phyloP scores from a whole-genome alignment of 768 basidiomycete species.

The Leucocoprinus leucothites region DNA sequence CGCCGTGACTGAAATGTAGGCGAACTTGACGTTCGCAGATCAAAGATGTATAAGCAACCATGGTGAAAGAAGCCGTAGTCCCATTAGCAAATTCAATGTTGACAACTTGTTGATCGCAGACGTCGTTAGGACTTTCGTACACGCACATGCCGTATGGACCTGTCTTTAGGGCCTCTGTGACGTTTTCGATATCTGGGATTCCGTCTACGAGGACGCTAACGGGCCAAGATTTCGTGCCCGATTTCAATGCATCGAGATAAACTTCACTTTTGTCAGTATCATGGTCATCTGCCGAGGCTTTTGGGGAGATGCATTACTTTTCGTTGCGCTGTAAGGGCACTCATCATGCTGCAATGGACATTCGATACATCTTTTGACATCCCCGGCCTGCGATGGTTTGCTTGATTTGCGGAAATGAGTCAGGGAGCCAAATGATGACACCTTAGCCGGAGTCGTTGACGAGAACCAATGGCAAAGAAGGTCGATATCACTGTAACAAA shows the following conservation, averaged over 20 bases:
- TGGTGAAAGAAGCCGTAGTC: constrained; percentile 81
- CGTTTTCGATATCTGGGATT: constrained; percentile 82
- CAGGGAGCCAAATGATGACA: constrained; percentile 86
- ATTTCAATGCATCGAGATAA: constrained; percentile 72
- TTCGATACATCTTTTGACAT: constrained; percentile 70
- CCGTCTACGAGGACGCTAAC: constrained; percentile 69
- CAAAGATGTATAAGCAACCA: constrained; percentile 80
- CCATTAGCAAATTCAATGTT: constrained; percentile 85
- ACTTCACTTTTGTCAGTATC: constrained; percentile 41
- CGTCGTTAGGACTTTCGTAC: constrained; percentile 82
- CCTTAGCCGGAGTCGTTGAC: constrained; percentile 58
- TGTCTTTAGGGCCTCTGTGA: constrained; percentile 64
- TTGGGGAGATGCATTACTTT: constrained; percentile 43
- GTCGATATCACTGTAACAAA: constrained; percentile 69
- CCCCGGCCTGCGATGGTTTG: constrained; percentile 69
- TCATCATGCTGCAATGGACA: constrained; percentile 62
- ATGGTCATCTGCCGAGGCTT: not conserved
- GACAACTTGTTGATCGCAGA: constrained; percentile 90
- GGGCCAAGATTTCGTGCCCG: constrained; percentile 62
- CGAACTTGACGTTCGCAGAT: constrained; percentile 83
- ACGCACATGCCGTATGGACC: constrained; percentile 82
- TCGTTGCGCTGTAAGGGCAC: constrained; percentile 87
- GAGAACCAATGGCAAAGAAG: constrained; percentile 76
- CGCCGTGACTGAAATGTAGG: constrained; percentile 83
- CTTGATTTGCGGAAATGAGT: constrained; percentile 72